phyloP scores from a whole-genome alignment of 2,329 filamentous ascomycete species.

The Dactylella cylindrospora region DNA sequence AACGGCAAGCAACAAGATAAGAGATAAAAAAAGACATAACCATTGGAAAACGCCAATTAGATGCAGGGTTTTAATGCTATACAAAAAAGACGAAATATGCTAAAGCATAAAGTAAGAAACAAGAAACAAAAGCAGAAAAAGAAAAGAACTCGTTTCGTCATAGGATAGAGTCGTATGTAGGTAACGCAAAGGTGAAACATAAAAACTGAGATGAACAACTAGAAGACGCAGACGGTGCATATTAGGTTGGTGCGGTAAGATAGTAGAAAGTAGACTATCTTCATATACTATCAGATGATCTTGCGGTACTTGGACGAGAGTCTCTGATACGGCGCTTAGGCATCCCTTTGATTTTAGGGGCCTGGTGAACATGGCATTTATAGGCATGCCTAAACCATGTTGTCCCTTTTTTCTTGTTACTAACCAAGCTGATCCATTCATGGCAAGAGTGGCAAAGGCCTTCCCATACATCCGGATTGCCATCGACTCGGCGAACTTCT shows the following conservation, averaged over 20 bases:
- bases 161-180: not conserved
- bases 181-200: too few species aligned
- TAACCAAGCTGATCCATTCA: conserved; percentile 78
- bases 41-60: not conserved
- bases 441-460: conserved; percentile 75
- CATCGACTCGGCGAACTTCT: conserved; percentile 73
- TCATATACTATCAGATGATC: conserved; percentile 35
- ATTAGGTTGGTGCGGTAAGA: too few species aligned
- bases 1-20: too few species aligned
- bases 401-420: conserved; percentile 88
- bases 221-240: not conserved
- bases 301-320: conserved; percentile 34
- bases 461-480: conserved; percentile 79
- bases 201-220: not conserved
- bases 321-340: conserved; percentile 61
- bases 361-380: conserved; percentile 60
- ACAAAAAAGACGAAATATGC: not conserved
- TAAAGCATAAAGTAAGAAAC: conserved; percentile 4
- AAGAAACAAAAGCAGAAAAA: conserved; percentile 7
- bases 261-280: too few species aligned
- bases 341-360: conserved; percentile 70
- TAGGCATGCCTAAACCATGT: conserved; percentile 89
- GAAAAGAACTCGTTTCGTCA: not conserved
- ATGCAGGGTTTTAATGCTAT: too few species aligned
- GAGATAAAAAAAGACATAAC: conserved; percentile 2